These are phyloP conservation scores for Dictyostelium citrinum DNA, from an alignment of 78 protist species.

Conservation along the genomic window DNA sequence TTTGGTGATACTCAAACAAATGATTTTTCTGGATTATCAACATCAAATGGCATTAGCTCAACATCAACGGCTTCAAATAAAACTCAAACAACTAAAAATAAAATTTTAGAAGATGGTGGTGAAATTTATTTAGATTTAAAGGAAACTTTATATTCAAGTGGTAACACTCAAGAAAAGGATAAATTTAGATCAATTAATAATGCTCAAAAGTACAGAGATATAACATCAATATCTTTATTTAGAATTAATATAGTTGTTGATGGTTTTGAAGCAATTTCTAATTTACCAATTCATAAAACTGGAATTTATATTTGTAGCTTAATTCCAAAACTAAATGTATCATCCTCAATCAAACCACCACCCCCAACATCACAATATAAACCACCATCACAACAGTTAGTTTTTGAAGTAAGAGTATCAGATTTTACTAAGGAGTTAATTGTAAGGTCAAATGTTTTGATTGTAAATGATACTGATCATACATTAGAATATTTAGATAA, in stretches of 20 bases:
- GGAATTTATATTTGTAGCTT: slow-evolving; percentile 22
- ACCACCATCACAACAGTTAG: background rate
- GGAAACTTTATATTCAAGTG: background rate
- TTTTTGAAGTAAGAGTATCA: slow-evolving; percentile 8
- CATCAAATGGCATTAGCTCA: no score
- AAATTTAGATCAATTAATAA: slow-evolving; percentile 5
- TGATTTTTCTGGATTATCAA: background rate
- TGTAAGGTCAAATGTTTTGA: slow-evolving; percentile 20
- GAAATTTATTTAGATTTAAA: slow-evolving; percentile 16
- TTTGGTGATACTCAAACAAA: background rate
- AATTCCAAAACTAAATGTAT: background rate
- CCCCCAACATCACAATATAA: background rate
- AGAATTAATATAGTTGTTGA: slow-evolving; percentile 1
- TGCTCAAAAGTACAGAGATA: slow-evolving; percentile 45
- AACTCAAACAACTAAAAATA: background rate
- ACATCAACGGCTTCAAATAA: background rate
- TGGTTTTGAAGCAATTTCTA: background rate
- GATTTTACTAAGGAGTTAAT: background rate
- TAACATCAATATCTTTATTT: slow-evolving; percentile 34
- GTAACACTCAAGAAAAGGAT: background rate
- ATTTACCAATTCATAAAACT: slow-evolving; percentile 43
- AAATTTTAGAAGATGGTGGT: background rate
- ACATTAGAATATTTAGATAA: background rate
- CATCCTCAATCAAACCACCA: background rate
- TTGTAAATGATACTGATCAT: slow-evolving; percentile 36